phyloP scores from a whole-genome alignment of 306 rosid species.

The Cucumis melo region DNA sequence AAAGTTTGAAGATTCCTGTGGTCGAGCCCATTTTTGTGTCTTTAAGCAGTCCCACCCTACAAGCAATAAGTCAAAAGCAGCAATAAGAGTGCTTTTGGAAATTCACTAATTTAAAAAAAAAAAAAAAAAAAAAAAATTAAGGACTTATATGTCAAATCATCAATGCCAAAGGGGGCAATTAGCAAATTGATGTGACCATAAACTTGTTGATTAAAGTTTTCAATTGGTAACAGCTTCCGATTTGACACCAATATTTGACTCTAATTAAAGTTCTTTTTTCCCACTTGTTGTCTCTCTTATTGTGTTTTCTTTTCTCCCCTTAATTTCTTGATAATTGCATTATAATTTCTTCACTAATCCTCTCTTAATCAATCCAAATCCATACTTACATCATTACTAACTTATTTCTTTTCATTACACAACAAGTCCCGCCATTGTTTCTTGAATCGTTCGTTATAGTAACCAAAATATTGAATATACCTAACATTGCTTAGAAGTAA shows the following conservation, averaged over 20 bases:
- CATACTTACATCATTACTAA: not conserved
- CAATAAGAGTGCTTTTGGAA: constrained; percentile 24
- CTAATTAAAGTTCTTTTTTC: constrained; percentile 8
- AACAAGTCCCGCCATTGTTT: not conserved
- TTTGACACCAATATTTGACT: constrained; percentile 31
- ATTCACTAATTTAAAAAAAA: not conserved
- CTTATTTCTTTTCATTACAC: not conserved
- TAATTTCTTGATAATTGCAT: not conserved
- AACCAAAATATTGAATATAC: not conserved
- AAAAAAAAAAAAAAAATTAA: not conserved
- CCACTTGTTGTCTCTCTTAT: too few species aligned
- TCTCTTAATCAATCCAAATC: not conserved
- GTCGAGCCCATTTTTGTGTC: constrained; percentile 22
- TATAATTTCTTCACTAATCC: constrained; percentile 1
- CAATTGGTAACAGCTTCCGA: constrained; percentile 32
- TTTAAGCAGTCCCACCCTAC: constrained; percentile 19
- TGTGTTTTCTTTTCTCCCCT: too few species aligned
- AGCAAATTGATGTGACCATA: not conserved
- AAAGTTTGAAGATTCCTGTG: constrained; percentile 32
- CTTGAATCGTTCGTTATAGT: not conserved
- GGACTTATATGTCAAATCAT: constrained; percentile 28
- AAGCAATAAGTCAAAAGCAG: constrained; percentile 8
- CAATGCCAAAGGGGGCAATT: not conserved
- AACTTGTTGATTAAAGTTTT: constrained; percentile 28
- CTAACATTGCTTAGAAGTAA: not conserved